Base-by-base conservation (phyloP, 768 basidiomycete species). In the Kwoniella sp. region DNA sequence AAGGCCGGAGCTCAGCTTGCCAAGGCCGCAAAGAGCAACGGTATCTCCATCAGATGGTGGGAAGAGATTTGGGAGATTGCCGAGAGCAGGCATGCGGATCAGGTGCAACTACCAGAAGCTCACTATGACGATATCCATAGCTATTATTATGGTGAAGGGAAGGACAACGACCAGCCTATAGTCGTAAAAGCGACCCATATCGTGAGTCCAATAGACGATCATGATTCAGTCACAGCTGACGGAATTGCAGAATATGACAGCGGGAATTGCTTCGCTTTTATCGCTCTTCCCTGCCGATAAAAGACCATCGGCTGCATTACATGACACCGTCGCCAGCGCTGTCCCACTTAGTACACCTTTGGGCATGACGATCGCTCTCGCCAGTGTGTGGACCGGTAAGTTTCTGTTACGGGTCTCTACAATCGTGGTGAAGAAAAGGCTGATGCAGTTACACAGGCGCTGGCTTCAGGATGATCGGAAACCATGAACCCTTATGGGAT, bases 191-290 rank as follows among this genome's bases (percentile, higher is more conserved):
- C 93, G 30, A 90, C 90, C 0, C 90, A 92, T 76, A 85, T 89
- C 44, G 80, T 80, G 56, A 53, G 77, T 44, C 8, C 33, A 6
- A 10, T 46, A 21, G 8, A 27, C 9, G 33, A 58, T 36, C 24
- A 44, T 33, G 30, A 7, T 37, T n/a, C 7, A 17, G 21, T 0
- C 54, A 17, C 29, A 1, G 37, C 67, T 57, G 7, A 53, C 62
- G 37, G 19, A 22, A 7, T 27, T 54, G 4, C 64, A 82, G 77
- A 92, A 92, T 68, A 75, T 95, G 62, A 94, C 91, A 1, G 90
- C 93, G 2, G 93, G 91, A 33, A 88, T 93, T n/a, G 86, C 91
- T 0, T 89, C 89, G 2, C 82, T 86, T 24, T 87, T 89, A 36
- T 85, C 87, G 4, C 76, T 93, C 22, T 86, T 95, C 69, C 92